These are phyloP conservation scores for Cryptosporidium sp. DNA, from an alignment of 169 alveolate species.

Conservation along the genomic window DNA sequence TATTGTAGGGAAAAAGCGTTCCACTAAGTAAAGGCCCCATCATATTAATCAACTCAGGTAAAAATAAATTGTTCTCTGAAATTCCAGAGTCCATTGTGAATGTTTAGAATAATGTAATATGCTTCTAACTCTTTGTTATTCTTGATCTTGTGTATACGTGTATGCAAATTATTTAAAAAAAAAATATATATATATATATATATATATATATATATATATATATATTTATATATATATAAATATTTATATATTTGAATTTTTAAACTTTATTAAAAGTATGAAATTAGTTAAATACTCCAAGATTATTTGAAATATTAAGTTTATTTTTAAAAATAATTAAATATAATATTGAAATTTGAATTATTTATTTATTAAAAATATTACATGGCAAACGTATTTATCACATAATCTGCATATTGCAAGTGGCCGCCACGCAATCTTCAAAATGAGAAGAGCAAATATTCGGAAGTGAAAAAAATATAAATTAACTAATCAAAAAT, in stretches of 20 bases:
- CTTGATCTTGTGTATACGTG: neutral
- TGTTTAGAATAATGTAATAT: neutral
- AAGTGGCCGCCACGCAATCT: slow-evolving; percentile 77
- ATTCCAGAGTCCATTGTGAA: slow-evolving; percentile 1
- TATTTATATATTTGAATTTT: neutral
- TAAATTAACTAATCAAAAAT: neutral
- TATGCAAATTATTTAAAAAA: neutral
- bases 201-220: neutral
- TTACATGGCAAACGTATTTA: slow-evolving; percentile 32
- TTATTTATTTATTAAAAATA: neutral
- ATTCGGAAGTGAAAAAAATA: neutral
- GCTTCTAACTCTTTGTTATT: neutral
- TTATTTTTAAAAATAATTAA: neutral
- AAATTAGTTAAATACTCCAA: neutral
- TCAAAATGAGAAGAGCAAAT: slow-evolving; percentile 6
- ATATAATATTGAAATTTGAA: neutral
- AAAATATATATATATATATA: neutral
- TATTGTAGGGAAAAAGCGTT: slow-evolving; percentile 64
- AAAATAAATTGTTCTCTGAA: slow-evolving; percentile 37
- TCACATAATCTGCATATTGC: slow-evolving; percentile 73
- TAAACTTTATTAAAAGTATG: neutral
- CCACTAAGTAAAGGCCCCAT: slow-evolving; percentile 74
- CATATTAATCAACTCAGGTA: slow-evolving; percentile 57
- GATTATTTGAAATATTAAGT: neutral
- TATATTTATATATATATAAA: too few relatives aligned